Evolutionary conservation across 129 eudicot species (phyloP).

Genomic region (Lactuca sativa): DNA sequence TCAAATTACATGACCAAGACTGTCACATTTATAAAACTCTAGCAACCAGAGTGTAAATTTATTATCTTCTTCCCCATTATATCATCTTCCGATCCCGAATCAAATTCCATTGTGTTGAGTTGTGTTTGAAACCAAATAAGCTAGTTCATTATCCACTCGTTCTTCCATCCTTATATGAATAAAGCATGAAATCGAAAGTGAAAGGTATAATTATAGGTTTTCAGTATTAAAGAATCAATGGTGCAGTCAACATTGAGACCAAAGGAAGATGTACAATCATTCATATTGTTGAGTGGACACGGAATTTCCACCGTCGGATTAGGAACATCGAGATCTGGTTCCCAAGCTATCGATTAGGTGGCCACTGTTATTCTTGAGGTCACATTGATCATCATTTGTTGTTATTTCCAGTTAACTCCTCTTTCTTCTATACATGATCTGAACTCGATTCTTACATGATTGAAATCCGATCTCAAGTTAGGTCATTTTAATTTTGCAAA

Average conservation of each 20-base stretch:
- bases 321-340: conserved; percentile 63
- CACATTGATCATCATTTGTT: no score
- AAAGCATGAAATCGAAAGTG: background rate
- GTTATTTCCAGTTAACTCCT: background rate
- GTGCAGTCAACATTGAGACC: conserved; percentile 48
- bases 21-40: no score
- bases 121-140: no score
- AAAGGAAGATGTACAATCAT: conserved; percentile 29
- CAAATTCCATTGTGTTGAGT: no score
- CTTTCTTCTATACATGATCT: no score
- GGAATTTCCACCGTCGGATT: conserved; percentile 61
- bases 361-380: conserved; percentile 57
- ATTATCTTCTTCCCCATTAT: no score
- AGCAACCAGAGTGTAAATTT: no score
- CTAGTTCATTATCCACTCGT: background rate
- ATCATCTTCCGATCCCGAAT: no score
- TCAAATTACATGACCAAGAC: no score
- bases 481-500: background rate
- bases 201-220: background rate
- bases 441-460: background rate
- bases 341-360: conserved; percentile 46
- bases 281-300: conserved; percentile 41
- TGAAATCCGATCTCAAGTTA: background rate
- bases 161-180: background rate
- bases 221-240: conserved; percentile 23